Conservation (phyloP, 208 protist genomes). For the Leishmania gerbilli region DNA sequence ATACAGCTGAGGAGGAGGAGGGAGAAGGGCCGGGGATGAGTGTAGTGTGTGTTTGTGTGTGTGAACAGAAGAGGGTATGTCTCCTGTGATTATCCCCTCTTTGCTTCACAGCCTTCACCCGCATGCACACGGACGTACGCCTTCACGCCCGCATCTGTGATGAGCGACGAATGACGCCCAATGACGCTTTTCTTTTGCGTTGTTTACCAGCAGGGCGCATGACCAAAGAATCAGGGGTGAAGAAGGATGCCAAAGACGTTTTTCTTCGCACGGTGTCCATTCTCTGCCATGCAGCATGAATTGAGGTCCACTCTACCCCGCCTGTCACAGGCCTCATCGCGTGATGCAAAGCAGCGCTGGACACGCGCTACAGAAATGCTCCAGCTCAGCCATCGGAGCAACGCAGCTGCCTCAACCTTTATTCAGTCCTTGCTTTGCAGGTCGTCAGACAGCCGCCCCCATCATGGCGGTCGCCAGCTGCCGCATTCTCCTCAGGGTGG, state of each 20-base stretch:
- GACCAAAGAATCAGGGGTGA: background rate
- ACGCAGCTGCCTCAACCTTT: background rate
- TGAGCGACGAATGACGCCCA: background rate
- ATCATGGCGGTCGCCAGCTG: background rate
- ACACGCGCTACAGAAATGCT: background rate
- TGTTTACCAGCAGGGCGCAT: background rate
- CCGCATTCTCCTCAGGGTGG: no score
- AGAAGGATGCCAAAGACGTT: background rate
- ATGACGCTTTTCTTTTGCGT: background rate
- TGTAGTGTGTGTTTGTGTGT: no score
- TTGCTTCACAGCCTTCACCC: background rate
- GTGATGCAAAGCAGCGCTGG: background rate
- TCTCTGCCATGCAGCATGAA: background rate
- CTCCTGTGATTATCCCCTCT: background rate
- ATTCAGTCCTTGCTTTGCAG: background rate
- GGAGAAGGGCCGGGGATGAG: background rate
- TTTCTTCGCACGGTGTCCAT: background rate
- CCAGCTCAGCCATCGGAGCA: background rate
- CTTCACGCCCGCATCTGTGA: background rate
- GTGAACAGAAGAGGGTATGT: background rate
- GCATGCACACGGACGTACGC: background rate
- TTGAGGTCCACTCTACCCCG: background rate
- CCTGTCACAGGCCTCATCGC: background rate
- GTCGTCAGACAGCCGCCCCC: background rate
- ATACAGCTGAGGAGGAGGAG: background rate